Percentiles rank a stretch among this genome's conserved stretches.
phyloP scores from a whole-genome alignment of 257 asterid species.

The Nicotiana tabacum region DNA sequence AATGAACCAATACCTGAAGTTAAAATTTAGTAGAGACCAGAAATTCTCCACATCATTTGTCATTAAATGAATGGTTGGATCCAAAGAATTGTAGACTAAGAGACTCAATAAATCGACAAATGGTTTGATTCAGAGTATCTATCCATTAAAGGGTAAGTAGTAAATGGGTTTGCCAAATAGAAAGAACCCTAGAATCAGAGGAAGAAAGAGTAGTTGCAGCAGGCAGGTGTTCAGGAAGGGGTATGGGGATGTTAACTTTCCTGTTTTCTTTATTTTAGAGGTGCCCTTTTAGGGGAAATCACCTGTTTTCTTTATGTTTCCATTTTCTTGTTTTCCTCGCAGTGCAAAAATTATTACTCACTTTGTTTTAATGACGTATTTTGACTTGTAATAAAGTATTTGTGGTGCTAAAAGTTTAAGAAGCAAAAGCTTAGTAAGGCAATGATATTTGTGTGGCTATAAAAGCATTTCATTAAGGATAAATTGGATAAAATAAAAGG shows the following conservation, averaged over 20 bases:
- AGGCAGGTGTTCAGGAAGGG: not conserved
- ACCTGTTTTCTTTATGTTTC: no score
- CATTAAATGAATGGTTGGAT: not conserved
- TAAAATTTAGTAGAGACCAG: not conserved
- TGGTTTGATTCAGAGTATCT: not conserved
- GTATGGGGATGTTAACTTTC: not conserved
- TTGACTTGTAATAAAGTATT: no score
- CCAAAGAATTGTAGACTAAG: not conserved
- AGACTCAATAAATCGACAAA: not conserved
- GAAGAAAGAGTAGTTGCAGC: not conserved
- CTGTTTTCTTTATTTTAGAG: not conserved
- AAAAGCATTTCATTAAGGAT: no score
- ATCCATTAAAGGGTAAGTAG: not conserved
- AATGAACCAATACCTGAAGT: conserved; percentile 2
- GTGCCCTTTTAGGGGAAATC: not conserved
- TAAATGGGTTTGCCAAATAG: not conserved
- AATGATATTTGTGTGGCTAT: no score
- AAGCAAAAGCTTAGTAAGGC: no score
- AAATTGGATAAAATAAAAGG: no score
- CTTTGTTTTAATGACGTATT: no score
- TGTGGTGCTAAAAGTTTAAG: no score
- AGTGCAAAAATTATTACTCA: no score
- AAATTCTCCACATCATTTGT: conserved; percentile 1
- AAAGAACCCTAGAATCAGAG: not conserved
- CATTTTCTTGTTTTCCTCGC: no score